A percentile compares a stretch with the other conserved stretches of the same genome.
Conservation (phyloP, 2,329 filamentous ascomycete genomes). For the Penicillium concentricum region DNA sequence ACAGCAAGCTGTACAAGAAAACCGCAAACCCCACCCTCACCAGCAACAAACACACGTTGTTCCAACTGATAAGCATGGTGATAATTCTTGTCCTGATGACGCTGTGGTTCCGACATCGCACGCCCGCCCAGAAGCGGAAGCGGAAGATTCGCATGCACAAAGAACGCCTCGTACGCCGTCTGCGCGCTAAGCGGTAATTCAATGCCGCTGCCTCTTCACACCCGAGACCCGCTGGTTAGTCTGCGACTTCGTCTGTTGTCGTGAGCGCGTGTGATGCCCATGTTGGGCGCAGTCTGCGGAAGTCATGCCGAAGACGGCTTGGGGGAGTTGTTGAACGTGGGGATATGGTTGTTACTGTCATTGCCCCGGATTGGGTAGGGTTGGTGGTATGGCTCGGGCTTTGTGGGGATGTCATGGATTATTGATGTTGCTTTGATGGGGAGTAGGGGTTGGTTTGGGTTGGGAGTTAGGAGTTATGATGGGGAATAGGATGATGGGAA, state of each 20-base stretch:
- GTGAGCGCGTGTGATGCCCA: slow-evolving; percentile 33
- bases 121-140: neutral
- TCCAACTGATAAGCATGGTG: neutral
- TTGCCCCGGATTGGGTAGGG: slow-evolving; percentile 23
- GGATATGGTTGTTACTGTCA: slow-evolving; percentile 13
- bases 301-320: slow-evolving; percentile 30
- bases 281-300: slow-evolving; percentile 16
- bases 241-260: slow-evolving; percentile 20
- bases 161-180: slow-evolving; percentile 36
- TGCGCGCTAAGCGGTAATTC: slow-evolving; percentile 29
- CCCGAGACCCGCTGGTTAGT: slow-evolving; percentile 20
- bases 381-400: slow-evolving; percentile 30
- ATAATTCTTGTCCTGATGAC: neutral
- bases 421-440: slow-evolving; percentile 26
- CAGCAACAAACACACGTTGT: slow-evolving; percentile 35
- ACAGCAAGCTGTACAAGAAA: slow-evolving; percentile 42
- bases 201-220: slow-evolving; percentile 28
- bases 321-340: slow-evolving; percentile 5
- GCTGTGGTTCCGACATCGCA: neutral
- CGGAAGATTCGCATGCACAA: slow-evolving; percentile 24
- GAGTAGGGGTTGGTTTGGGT: slow-evolving; percentile 23
- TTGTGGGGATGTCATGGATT: slow-evolving; percentile 25
- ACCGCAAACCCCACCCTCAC: slow-evolving; percentile 39
- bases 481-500: slow-evolving; percentile 17
- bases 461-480: slow-evolving; percentile 26